phyloP scores from a whole-genome alignment of 2,329 filamentous ascomycete species.

The Colletotrichum sp. region DNA sequence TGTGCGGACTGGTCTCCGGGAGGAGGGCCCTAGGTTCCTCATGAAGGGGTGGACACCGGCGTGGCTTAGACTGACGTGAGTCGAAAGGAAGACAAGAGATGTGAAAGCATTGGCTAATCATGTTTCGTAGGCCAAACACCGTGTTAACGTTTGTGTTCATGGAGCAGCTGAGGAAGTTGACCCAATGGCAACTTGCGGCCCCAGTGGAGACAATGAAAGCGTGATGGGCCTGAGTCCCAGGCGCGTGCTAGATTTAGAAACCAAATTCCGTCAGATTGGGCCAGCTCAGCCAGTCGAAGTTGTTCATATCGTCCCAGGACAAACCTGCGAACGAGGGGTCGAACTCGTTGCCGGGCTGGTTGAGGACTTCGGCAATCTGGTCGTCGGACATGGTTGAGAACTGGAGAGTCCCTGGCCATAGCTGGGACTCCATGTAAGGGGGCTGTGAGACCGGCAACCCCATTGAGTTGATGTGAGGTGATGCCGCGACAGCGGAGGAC shows the following conservation, averaged over 20 bases:
- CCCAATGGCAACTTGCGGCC: slow-evolving; percentile 12
- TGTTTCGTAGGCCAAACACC: slow-evolving; percentile 40
- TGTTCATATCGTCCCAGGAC: slow-evolving; percentile 63
- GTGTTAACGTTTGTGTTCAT: slow-evolving; percentile 52
- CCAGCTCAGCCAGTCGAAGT: slow-evolving; percentile 62
- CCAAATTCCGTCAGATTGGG: slow-evolving; percentile 46
- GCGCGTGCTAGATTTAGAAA: slow-evolving; percentile 16
- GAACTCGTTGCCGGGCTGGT: slow-evolving; percentile 65
- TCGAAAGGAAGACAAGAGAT: slow-evolving; percentile 16
- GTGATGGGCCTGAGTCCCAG: background rate
- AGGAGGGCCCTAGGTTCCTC: slow-evolving; percentile 45
- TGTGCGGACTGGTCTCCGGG: slow-evolving; percentile 34
- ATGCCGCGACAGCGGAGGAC: background rate
- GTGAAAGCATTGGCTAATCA: background rate
- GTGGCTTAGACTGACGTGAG: slow-evolving; percentile 46
- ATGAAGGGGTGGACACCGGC: slow-evolving; percentile 53
- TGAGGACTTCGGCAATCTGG: slow-evolving; percentile 70
- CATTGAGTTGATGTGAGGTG: slow-evolving; percentile 11
- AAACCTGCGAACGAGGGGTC: slow-evolving; percentile 59
- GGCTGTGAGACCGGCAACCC: slow-evolving; percentile 25
- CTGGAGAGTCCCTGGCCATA: slow-evolving; percentile 59
- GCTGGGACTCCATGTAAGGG: slow-evolving; percentile 29
- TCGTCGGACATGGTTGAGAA: slow-evolving; percentile 75
- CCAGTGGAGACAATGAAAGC: slow-evolving; percentile 14
- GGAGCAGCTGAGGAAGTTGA: slow-evolving; percentile 44